These are phyloP conservation scores for Claviceps humidiphila DNA, from an alignment of 2,329 filamentous ascomycete species.

Conservation along the genomic window DNA sequence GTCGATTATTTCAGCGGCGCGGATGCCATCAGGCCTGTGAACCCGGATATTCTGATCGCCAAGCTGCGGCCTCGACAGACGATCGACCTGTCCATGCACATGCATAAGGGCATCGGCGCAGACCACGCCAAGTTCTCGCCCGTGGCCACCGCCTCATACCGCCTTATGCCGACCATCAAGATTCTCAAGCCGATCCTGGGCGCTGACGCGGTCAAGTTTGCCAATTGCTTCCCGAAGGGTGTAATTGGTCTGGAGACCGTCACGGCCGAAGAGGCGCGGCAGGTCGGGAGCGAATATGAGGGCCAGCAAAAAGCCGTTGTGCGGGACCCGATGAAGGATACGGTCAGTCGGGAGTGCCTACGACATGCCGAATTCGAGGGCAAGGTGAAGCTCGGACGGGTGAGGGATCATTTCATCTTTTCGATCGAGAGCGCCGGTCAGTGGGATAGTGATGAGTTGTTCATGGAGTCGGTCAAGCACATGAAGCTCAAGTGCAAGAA, in stretches of 20 bases:
- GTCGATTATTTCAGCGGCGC: slow-evolving; percentile 53
- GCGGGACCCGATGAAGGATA: slow-evolving; percentile 79
- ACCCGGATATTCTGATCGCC: slow-evolving; percentile 87
- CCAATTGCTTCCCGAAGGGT: slow-evolving; percentile 74
- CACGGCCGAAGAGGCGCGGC: slow-evolving; percentile 49
- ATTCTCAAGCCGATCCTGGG: slow-evolving; percentile 78
- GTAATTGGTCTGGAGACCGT: slow-evolving; percentile 73
- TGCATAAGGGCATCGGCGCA: slow-evolving; percentile 83
- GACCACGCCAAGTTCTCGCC: slow-evolving; percentile 97
- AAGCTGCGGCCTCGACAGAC: slow-evolving; percentile 86
- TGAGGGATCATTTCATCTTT: slow-evolving; percentile 96
- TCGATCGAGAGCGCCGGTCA: slow-evolving; percentile 89
- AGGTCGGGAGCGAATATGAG: slow-evolving; percentile 51
- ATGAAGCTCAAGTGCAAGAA: slow-evolving; percentile 73
- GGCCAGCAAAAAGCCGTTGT: slow-evolving; percentile 78
- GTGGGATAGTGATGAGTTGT: slow-evolving; percentile 85
- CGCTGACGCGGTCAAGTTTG: slow-evolving; percentile 77
- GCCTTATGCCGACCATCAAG: slow-evolving; percentile 75
- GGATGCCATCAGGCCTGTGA: slow-evolving; percentile 58
- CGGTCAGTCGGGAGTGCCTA: slow-evolving; percentile 83
- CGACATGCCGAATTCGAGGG: slow-evolving; percentile 86
- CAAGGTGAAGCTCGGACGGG: slow-evolving; percentile 84
- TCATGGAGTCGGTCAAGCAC: slow-evolving; percentile 75
- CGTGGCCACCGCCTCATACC: slow-evolving; percentile 87
- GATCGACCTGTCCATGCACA: slow-evolving; percentile 79